A percentile compares a stretch with the other conserved stretches of the same genome.
These are phyloP conservation scores for Kwoniella dendrophila DNA, from an alignment of 768 basidiomycete species.

Conservation along the genomic window DNA sequence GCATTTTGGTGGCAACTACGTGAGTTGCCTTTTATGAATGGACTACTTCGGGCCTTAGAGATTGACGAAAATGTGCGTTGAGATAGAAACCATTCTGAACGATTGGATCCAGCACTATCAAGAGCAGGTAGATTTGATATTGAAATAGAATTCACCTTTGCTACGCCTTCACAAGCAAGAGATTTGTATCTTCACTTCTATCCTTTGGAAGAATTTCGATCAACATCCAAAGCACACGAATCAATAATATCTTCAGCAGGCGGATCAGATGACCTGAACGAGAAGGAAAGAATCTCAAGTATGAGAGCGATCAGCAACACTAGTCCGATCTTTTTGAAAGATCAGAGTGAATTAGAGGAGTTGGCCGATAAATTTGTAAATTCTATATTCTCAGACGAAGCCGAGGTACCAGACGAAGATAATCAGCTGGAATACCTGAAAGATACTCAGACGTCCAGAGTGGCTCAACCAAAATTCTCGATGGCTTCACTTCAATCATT, in stretches of 20 bases:
- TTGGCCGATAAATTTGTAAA: constrained; percentile 20
- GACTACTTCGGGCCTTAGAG: neutral
- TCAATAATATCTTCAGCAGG: neutral
- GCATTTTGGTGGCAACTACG: constrained; percentile 75
- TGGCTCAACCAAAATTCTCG: constrained; percentile 22
- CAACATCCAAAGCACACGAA: too few relatives aligned
- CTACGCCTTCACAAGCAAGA: constrained; percentile 65
- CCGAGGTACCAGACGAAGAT: neutral
- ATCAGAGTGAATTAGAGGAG: constrained; percentile 19
- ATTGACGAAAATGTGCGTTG: constrained; percentile 3
- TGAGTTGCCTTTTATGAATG: too few relatives aligned
- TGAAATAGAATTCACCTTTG: constrained; percentile 80
- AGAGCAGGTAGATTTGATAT: constrained; percentile 85
- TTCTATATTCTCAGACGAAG: neutral
- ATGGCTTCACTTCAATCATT: constrained; percentile 88
- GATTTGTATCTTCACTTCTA: constrained; percentile 51
- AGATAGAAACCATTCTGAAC: constrained; percentile 80
- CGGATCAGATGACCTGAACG: neutral
- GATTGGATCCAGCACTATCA: constrained; percentile 85
- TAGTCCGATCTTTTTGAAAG: neutral
- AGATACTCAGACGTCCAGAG: too few relatives aligned
- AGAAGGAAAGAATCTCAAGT: constrained; percentile 5
- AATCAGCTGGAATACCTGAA: neutral
- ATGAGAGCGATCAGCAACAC: constrained; percentile 14
- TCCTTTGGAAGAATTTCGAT: constrained; percentile 38